phyloP scores from a whole-genome alignment of 441 rosid genomes.

The Macaranga tanarius region DNA sequence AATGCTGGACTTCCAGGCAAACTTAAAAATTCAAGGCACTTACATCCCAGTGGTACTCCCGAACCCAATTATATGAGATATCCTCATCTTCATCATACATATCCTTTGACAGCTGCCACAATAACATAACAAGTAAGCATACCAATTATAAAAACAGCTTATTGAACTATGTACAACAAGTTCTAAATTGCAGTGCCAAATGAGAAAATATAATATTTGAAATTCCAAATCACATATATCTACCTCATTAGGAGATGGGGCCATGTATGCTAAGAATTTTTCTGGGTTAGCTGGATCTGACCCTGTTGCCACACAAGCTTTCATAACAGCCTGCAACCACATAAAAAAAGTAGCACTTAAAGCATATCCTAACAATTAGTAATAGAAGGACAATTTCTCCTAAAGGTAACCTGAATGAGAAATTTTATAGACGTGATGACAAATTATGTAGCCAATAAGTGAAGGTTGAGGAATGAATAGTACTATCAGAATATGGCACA shows the following conservation, averaged over 20 bases:
- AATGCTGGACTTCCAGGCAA: slow-evolving; percentile 9
- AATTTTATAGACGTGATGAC: not conserved
- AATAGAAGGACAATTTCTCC: not conserved
- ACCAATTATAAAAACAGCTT: slow-evolving; percentile 1
- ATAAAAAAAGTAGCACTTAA: slow-evolving; percentile 17
- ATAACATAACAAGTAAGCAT: slow-evolving; percentile 24
- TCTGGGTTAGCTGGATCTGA: slow-evolving; percentile 71
- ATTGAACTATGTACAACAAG: slow-evolving; percentile 1
- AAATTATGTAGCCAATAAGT: not conserved
- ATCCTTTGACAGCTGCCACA: slow-evolving; percentile 73
- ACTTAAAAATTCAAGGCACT: slow-evolving; percentile 31
- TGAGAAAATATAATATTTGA: not conserved
- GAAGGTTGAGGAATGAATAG: no score
- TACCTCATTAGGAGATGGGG: slow-evolving; percentile 85
- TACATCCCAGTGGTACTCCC: slow-evolving; percentile 97
- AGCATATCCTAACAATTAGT: not conserved
- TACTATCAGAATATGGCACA: no score
- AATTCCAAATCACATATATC: slow-evolving; percentile 18
- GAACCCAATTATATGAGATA: slow-evolving; percentile 77
- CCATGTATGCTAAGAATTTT: slow-evolving; percentile 91
- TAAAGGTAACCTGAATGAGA: not conserved
- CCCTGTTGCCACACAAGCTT: slow-evolving; percentile 75
- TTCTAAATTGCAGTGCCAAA: not conserved
- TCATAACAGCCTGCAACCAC: slow-evolving; percentile 76
- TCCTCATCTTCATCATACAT: slow-evolving; percentile 77